These are phyloP conservation scores for Acanthamoeba culbertsoni DNA, from an alignment of 208 protist genomes.

Conservation along the genomic window DNA sequence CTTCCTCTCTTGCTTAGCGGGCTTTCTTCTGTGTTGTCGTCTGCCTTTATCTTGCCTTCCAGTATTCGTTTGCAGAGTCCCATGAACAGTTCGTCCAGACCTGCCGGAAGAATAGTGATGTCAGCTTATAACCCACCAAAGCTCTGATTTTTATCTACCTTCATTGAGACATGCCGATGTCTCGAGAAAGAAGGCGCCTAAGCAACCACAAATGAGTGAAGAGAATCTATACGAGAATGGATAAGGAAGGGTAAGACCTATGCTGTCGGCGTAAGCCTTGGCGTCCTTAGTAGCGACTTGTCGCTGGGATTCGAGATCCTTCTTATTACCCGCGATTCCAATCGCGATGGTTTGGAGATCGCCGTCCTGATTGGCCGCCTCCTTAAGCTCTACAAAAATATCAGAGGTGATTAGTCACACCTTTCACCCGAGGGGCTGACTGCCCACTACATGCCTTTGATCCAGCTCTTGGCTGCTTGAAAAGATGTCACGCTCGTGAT, in stretches of 20 bases:
- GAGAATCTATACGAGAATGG: too few species aligned
- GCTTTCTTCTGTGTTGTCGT: background rate
- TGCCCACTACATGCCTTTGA: background rate
- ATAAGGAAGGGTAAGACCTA: background rate
- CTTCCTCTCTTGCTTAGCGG: background rate
- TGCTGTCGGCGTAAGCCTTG: slow-evolving; percentile 36
- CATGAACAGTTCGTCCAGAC: background rate
- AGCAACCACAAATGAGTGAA: background rate
- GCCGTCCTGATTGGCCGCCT: background rate
- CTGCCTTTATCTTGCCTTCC: background rate
- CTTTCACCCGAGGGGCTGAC: background rate
- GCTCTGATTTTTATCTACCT: background rate
- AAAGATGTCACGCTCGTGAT: slow-evolving; percentile 60
- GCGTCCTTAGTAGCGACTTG: background rate
- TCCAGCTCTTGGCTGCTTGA: slow-evolving; percentile 75
- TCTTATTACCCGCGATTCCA: slow-evolving; percentile 58
- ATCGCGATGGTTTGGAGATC: background rate
- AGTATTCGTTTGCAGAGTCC: background rate
- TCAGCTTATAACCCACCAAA: background rate
- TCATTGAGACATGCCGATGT: background rate
- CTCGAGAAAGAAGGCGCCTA: background rate
- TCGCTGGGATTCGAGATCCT: slow-evolving; percentile 54
- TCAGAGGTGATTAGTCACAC: too few species aligned
- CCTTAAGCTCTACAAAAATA: slow-evolving; percentile 11
- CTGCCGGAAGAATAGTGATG: background rate